Percentiles rank a stretch among this genome's conserved stretches.
phyloP scores from a whole-genome alignment of 345 rosid species.

The Pistacia vera region DNA sequence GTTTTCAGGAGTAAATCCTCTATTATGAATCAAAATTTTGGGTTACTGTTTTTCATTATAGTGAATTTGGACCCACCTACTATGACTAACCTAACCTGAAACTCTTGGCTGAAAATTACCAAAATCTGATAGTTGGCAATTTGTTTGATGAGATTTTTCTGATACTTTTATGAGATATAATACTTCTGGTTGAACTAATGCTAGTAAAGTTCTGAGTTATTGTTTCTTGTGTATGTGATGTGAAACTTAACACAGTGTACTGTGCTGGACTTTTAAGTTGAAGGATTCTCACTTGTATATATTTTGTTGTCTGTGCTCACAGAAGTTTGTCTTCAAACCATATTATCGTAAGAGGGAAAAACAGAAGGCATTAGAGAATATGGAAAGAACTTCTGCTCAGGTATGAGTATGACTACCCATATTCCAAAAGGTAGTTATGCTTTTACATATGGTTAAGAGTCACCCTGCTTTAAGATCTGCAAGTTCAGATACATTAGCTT shows the following conservation, averaged over 20 bases:
- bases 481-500: background rate
- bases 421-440: background rate
- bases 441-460: constrained; percentile 9
- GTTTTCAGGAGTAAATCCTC: no score
- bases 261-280: background rate
- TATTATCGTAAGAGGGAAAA: constrained; percentile 67
- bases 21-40: no score
- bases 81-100: no score
- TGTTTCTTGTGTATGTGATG: background rate
- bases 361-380: constrained; percentile 69
- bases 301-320: constrained; percentile 22
- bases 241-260: background rate
- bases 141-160: no score
- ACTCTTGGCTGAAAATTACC: no score
- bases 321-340: constrained; percentile 86
- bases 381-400: constrained; percentile 70
- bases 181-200: no score
- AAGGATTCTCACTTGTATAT: background rate
- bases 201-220: no score
- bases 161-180: no score
- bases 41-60: no score
- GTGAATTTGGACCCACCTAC: no score
- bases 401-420: constrained; percentile 56
- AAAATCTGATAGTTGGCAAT: no score
- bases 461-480: constrained; percentile 4